These are phyloP conservation scores for Corymbia citriodora DNA, from an alignment of 441 rosid genomes.

Conservation along the genomic window DNA sequence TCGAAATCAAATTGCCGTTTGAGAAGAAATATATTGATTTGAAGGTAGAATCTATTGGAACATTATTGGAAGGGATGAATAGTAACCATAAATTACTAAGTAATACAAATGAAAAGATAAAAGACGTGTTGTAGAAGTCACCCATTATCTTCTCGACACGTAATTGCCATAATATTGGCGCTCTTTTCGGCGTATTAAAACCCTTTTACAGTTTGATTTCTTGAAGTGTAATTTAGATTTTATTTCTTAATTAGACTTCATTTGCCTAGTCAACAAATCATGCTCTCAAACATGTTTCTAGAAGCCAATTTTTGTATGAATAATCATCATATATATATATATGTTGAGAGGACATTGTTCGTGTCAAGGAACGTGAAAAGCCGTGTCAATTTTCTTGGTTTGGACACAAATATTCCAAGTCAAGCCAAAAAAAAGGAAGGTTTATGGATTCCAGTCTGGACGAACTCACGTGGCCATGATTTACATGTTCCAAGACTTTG, in stretches of 20 bases:
- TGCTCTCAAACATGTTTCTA: neutral
- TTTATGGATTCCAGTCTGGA: neutral
- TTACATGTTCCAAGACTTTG: neutral
- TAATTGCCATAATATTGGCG: rapidly evolving
- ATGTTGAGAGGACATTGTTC: neutral
- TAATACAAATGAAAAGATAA: neutral
- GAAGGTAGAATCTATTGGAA: neutral
- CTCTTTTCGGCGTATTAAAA: neutral
- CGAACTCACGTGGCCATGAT: neutral
- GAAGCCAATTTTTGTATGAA: neutral
- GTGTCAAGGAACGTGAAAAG: neutral
- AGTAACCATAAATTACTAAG: neutral
- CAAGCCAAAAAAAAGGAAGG: neutral
- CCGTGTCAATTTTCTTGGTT: neutral
- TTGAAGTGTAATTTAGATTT: neutral
- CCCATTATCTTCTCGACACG: neutral
- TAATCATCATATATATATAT: neutral
- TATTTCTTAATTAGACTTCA: neutral
- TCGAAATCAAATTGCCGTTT: neutral
- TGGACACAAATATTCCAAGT: neutral
- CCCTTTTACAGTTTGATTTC: neutral
- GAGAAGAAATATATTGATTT: neutral
- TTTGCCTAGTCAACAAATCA: neutral
- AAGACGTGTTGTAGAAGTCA: neutral
- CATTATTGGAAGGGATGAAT: neutral